Percentiles rank a stretch among this genome's conserved stretches.
Conservation (phyloP, 169 alveolate species). For the Babesia ovata region DNA sequence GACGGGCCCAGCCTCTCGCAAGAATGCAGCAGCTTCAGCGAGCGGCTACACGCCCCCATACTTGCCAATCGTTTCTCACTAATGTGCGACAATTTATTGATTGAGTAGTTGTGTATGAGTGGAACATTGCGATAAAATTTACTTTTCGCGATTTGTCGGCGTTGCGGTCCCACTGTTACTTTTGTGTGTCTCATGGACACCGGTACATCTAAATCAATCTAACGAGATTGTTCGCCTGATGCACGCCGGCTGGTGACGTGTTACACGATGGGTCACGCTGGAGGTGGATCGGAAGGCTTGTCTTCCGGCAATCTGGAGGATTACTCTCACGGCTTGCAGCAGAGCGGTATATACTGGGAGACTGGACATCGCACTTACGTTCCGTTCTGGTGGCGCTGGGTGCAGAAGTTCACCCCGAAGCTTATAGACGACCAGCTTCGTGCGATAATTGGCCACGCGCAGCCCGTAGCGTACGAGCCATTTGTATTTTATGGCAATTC, state of each 20-base stretch:
- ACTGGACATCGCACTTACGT: conserved; percentile 86
- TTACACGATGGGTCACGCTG: conserved; percentile 62
- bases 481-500: conserved; percentile 79
- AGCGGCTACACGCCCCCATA: conserved; percentile 4
- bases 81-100: not conserved
- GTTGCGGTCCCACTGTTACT: too few species aligned
- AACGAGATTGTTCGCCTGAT: not conserved
- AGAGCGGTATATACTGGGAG: conserved; percentile 86
- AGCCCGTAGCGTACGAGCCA: conserved; percentile 81
- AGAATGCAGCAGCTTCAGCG: not conserved
- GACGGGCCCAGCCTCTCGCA: not conserved
- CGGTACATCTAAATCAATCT: too few species aligned
- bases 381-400: conserved; percentile 79
- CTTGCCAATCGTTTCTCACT: not conserved
- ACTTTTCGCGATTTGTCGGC: too few species aligned
- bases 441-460: conserved; percentile 67
- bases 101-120: too few species aligned
- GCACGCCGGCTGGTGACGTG: not conserved
- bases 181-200: too few species aligned
- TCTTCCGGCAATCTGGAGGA: conserved; percentile 65
- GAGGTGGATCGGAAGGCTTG: conserved; percentile 50
- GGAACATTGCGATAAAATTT: too few species aligned
- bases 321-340: conserved; percentile 74
- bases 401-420: conserved; percentile 80
- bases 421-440: conserved; percentile 83